Evolutionary conservation across 768 basidiomycete species (phyloP), one percentile per base, ranked within the genome.

Genomic region (Clitopilus passeckerianus): DNA sequence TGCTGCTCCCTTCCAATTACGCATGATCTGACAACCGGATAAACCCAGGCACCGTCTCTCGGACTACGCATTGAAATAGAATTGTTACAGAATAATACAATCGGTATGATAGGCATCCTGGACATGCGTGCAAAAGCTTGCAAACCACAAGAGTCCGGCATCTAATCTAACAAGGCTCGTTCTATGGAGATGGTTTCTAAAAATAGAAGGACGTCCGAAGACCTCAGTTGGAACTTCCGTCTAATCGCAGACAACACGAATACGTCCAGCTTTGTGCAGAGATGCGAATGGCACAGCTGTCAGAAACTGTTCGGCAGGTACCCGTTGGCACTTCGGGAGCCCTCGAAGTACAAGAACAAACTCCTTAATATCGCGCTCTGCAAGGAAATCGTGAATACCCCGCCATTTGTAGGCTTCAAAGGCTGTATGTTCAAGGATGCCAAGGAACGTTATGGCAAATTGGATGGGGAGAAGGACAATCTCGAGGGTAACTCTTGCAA

Each of bases 341-440:
- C 63, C 57, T 18, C 60, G 46, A 15, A 71, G 58, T 2, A 58
- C 52, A 24, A 69, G 50, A 20, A 30, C 55, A 18, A 63, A 56
- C 44, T 61, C 58, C 34, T 56, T 34, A 23, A 67, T 58, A 27
- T 56, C 59, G 35, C 65, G 34, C 10, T 58, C 54, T 14, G 59
- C 54, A 34, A 74, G 60, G 30, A 68, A 66, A 10, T 59, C 61
- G 5, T 71, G 67, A 7, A 72, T 64, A 27, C 60, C 43, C 23
- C 67, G 69, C 71, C 72, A 74, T 57, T 63, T 65, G 58, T 67
- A 71, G 5, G 61, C 54, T 56, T 70, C 64, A 9, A 73, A 54
- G 8, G 70, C 58, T 5, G 66, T 59, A 54, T 69, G 60, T 52
- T 70, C 70, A 22, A 70, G 68, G 53, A 72, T 60, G 10, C 72